Base-by-base conservation (phyloP, 1,284 basidiomycete genomes). In the Trichosporon ovoides region DNA sequence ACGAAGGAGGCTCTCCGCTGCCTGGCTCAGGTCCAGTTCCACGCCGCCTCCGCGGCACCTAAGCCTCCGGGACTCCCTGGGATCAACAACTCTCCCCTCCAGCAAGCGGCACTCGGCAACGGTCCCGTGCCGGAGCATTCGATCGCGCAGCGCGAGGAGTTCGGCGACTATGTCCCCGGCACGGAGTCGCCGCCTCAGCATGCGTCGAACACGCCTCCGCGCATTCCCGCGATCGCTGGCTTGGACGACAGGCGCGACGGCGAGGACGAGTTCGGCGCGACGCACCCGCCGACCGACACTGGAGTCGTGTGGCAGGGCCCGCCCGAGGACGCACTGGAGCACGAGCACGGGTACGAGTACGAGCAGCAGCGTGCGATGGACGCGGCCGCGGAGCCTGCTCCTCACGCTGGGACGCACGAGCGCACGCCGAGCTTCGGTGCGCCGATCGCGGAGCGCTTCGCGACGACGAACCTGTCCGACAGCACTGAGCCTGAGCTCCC, bases 1-100 rank as follows among this genome's bases (percentile, higher is more conserved):
- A 80, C 87, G 9, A 76, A 79, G 7, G 87, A 91, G 65, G 86
- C 87, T 1, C 78, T 84, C 62, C 82, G 81, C 61, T 80, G 74
- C 62, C 72, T 73, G 55, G 64, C 67, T 6, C 69, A 69, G 0
- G 73, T 75, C 22, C 67, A 72, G 48, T 75, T 75, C 66, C 66
- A 70, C 46, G 67, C 72, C 5, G 63, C 63, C 3, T 69, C 66
- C 37, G 63, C 57, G 22, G 62, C 60, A 2, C 72, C 72, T 50
- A 69, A 68, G 58, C 68, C 73, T 1, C 71, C 73, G n/a, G 73
- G 70, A n/a, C 53, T 73, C 11, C 69, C 73, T 7, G 58, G 60
- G 11, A 64, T 66, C 36, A 34, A 63, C 22, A 33, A 57, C 48
- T 55, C 55, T 24, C 20, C 37, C 28, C 24, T 38, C 12, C 18